A percentile compares a stretch with the other conserved stretches of the same genome.
Evolutionary conservation across 257 asterid species (phyloP).

Genomic region (Solanum bulbocastanum): DNA sequence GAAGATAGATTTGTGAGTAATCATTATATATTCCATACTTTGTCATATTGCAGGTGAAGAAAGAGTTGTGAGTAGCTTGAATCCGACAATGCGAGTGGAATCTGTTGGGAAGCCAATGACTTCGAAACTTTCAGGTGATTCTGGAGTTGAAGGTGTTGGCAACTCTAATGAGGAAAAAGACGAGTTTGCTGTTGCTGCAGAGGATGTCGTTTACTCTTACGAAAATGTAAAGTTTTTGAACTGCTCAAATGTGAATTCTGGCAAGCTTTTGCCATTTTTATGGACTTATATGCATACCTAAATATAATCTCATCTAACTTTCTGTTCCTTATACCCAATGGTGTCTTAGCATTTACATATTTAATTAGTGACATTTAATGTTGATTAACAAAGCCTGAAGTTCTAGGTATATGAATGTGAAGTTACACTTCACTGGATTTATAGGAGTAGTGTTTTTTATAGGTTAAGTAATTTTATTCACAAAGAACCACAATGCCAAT

Average conservation of each 20-base stretch:
- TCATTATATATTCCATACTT: neutral
- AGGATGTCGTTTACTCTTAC: slow-evolving; percentile 20
- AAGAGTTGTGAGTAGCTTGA: slow-evolving; percentile 16
- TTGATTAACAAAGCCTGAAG: neutral
- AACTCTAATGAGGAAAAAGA: slow-evolving; percentile 57
- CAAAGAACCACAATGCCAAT: neutral
- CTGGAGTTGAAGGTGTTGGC: slow-evolving; percentile 49
- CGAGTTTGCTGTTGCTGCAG: slow-evolving; percentile 37
- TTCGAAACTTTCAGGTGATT: slow-evolving; percentile 48
- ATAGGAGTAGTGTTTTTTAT: neutral
- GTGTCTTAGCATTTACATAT: neutral
- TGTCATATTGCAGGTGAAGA: neutral
- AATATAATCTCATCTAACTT: neutral
- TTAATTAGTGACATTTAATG: neutral
- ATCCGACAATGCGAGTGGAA: slow-evolving; percentile 40
- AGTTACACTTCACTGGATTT: neutral
- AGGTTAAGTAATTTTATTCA: neutral
- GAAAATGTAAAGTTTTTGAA: slow-evolving; percentile 31
- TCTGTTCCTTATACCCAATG: neutral
- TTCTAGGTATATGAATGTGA: neutral
- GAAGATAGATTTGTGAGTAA: neutral
- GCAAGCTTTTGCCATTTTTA: neutral
- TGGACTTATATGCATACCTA: neutral
- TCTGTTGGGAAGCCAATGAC: slow-evolving; percentile 57
- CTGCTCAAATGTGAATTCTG: neutral